These are phyloP conservation scores for Saitozyma sp. DNA, from an alignment of 768 basidiomycete species.

Conservation along the genomic window DNA sequence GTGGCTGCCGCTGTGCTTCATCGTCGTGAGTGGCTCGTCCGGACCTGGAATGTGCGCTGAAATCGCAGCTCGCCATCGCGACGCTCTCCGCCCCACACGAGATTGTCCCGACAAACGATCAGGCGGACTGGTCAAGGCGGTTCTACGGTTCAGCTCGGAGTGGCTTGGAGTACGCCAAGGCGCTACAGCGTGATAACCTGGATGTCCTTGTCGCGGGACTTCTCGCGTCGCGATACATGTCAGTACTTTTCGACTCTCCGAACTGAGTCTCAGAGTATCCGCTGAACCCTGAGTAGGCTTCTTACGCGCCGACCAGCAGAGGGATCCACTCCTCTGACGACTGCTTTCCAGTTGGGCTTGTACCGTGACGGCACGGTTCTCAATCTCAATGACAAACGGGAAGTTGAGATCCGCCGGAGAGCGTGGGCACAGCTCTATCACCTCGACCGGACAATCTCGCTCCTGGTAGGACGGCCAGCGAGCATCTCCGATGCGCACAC, in stretches of 20 bases:
- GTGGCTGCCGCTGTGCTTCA: slow-evolving; percentile 53
- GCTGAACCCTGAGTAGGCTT: slow-evolving; percentile 33
- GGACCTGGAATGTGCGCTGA: slow-evolving; percentile 3
- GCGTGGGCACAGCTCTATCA: slow-evolving; percentile 53
- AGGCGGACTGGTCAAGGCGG: slow-evolving; percentile 48
- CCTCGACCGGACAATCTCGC: slow-evolving; percentile 52
- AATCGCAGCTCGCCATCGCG: slow-evolving; percentile 49
- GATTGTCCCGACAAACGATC: slow-evolving; percentile 44
- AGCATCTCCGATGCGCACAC: slow-evolving; percentile 52
- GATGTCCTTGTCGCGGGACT: slow-evolving; percentile 53
- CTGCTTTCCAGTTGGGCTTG: slow-evolving; percentile 53
- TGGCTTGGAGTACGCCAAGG: slow-evolving; percentile 52
- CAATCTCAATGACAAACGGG: slow-evolving; percentile 50
- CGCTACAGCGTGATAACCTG: slow-evolving; percentile 53
- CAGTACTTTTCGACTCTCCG: slow-evolving; percentile 16
- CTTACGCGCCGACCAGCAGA: slow-evolving; percentile 53
- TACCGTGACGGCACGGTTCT: slow-evolving; percentile 53
- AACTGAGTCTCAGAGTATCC: not conserved
- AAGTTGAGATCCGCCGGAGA: slow-evolving; percentile 52
- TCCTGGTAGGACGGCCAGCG: slow-evolving; percentile 53
- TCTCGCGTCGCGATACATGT: slow-evolving; percentile 53
- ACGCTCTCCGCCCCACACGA: slow-evolving; percentile 50
- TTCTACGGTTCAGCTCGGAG: slow-evolving; percentile 51
- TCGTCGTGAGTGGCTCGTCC: slow-evolving; percentile 42
- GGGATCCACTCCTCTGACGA: slow-evolving; percentile 53